Base-by-base conservation (phyloP, 169 alveolate genomes). In the Hepatocystis sp. region DNA sequence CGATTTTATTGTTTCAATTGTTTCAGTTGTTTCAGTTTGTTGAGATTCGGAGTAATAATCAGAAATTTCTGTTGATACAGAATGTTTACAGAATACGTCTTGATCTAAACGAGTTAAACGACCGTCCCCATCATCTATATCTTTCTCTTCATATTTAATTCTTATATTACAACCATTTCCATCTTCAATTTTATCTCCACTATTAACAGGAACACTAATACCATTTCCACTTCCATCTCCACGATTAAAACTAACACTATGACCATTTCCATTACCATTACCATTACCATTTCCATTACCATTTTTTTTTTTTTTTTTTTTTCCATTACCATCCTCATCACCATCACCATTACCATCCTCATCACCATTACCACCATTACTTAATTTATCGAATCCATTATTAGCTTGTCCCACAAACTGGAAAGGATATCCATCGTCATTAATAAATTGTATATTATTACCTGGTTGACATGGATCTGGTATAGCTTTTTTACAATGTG, bases 271-370 rank as follows among this genome's bases (percentile, higher is more conserved):
- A n/a, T 61, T 56, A 11, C 81, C 39, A 42, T 60, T 36, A 32
- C 2, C 84, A 39, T 34, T 28, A 52, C 19, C 81, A 11, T 67
- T 27, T 7, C 36, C 88, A 39, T 60, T 52, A 8, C 65, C 71
- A 11, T 11, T 30, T 2, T 58, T 21, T 2, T 21, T 52, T 32
- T 28, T 51, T 7, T 44, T 13, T 2, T 67, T 39, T 21, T 49
- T 51, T 13, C 27, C 67, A 5, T 47, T 21, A 13, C 21, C 85
- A 25, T 27, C 36, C 25, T 0, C 42, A 2, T 19, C 56, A 0
- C 52, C 17, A 17, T n/a, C 65, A 0, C 60, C 66, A 17, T 44
- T 39, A 5, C 15, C 40, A n/a, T 27, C 55, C 13, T 40, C 84
- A 67, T 46, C 88, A 32, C 2, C n/a, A 30, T 13, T 7, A 17